Evolutionary conservation across 768 basidiomycete genomes (phyloP).

Genomic region (Termitomyces sp.): DNA sequence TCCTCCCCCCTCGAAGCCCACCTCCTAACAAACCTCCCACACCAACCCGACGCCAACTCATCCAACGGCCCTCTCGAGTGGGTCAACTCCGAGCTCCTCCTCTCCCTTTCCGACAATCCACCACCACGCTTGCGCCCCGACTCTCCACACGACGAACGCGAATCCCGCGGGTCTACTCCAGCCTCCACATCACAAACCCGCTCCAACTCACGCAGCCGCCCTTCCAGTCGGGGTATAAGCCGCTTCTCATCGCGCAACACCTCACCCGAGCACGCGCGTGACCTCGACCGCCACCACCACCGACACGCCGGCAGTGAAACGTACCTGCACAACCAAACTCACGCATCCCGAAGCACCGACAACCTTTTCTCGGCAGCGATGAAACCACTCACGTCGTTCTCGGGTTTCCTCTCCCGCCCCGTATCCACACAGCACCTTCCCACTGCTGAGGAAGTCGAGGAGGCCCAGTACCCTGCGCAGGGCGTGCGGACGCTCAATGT

Average conservation of each 20-base stretch:
- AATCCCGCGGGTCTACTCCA: conserved; percentile 8
- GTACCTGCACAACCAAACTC: conserved; percentile 44
- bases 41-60: conserved; percentile 39
- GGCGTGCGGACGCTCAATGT: conserved; percentile 12
- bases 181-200: conserved; percentile 22
- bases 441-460: conserved; percentile 6
- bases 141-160: conserved; percentile 11
- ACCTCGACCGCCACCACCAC: not conserved
- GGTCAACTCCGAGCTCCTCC: conserved; percentile 82
- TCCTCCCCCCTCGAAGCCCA: conserved; percentile 38
- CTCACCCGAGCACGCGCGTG: conserved; percentile 51
- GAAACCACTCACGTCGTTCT: conserved; percentile 56
- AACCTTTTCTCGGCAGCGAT: conserved; percentile 55
- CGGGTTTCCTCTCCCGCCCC: conserved; percentile 29
- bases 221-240: conserved; percentile 12
- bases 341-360: conserved; percentile 50
- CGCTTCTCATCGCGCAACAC: conserved; percentile 40
- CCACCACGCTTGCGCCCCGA: conserved; percentile 26
- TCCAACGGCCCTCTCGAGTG: conserved; percentile 57
- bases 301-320: conserved; percentile 34
- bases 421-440: conserved; percentile 2
- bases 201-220: conserved; percentile 18
- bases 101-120: conserved; percentile 48
- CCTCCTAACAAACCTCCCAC: conserved; percentile 39
- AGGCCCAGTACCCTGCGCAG: conserved; percentile 14